phyloP scores from a whole-genome alignment of 352 stramenopile genomes.

The Phytophthora pistaciae region DNA sequence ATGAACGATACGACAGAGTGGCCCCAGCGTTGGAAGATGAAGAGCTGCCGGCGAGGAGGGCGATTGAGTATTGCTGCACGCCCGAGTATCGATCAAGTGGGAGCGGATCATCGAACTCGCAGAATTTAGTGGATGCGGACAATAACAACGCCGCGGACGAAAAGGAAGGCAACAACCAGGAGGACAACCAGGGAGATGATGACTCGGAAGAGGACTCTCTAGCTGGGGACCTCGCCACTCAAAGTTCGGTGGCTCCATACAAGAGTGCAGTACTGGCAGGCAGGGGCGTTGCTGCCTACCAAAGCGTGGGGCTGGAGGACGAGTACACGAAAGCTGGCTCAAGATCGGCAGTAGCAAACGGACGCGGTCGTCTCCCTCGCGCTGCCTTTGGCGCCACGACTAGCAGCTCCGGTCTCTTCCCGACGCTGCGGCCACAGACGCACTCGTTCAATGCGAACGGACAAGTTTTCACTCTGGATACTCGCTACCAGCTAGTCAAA shows the following conservation, averaged over 20 bases:
- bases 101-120: slow-evolving; percentile 15
- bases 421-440: slow-evolving; percentile 46
- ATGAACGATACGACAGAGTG: slow-evolving; percentile 12
- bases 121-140: slow-evolving; percentile 16
- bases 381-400: slow-evolving; percentile 33
- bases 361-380: slow-evolving; percentile 18
- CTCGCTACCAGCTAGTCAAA: slow-evolving; percentile 91
- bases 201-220: slow-evolving; percentile 32
- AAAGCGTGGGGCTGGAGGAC: slow-evolving; percentile 13
- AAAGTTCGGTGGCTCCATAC: slow-evolving; percentile 36
- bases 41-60: slow-evolving; percentile 10
- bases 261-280: slow-evolving; percentile 33
- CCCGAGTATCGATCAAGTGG: slow-evolving; percentile 17
- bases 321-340: slow-evolving; percentile 34
- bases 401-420: slow-evolving; percentile 33
- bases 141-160: slow-evolving; percentile 33
- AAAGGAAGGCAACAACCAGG: slow-evolving; percentile 32
- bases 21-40: slow-evolving; percentile 11
- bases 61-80: slow-evolving; percentile 28
- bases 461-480: slow-evolving; percentile 88
- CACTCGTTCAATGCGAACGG: slow-evolving; percentile 84
- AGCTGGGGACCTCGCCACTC: slow-evolving; percentile 23
- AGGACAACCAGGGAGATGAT: slow-evolving; percentile 40
- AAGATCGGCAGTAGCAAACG: slow-evolving; percentile 17
- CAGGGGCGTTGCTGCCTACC: slow-evolving; percentile 20